Base-by-base conservation (phyloP, 805 yeast genomes). In the Kodamaea lidongshanica region DNA sequence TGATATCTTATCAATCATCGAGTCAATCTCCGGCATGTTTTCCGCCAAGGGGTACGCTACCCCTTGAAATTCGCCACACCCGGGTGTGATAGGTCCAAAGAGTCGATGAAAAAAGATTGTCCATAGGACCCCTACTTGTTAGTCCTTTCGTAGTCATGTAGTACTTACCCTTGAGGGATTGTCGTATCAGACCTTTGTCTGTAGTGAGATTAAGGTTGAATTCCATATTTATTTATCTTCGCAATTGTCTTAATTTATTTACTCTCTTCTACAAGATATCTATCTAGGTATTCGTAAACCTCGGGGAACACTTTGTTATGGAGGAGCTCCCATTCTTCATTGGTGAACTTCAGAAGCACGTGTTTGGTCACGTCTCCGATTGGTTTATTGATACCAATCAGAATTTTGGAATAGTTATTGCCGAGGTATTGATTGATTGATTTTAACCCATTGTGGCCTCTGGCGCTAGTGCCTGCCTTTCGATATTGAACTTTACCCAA, bases 391-490 rank as follows among this genome's bases (percentile, higher is more conserved):
- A 88, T 81, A 0, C 96, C 96, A 6, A 87, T 62, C 11, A 80
- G 73, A 9, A 87, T 48, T 29, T 84, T 72, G n/a, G 73, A 65
- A 46, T 78, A 84, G 11, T 61, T 65, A 19, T 64, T 61, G 0
- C 79, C 78, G 20, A 70, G 50, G 13, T 35, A 23, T 5, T 51
- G 40, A 25, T 67, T 69, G 3, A 88, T 67, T 23, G 80, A 72
- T 38, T 69, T 68, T 16, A 88, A 61, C 0, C 96, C 96, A 47
- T 85, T 86, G 46, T 88, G 97, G 0, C 95, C 96, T 25, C 92
- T 62, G 10, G 77, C 66, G 24, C 84, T 72, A 0, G 79, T 64
- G 1, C 74, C 70, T 9, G 75, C 77, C 11, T 58, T 61, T 27
- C 89, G 63, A 1, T 80, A 50, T 44, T 80, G 80, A 12, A 77